A percentile compares a stretch with the other conserved stretches of the same genome.
Evolutionary conservation across 2,329 filamentous ascomycete species (phyloP).

Genomic region (Sphaerostilbella broomeana): DNA sequence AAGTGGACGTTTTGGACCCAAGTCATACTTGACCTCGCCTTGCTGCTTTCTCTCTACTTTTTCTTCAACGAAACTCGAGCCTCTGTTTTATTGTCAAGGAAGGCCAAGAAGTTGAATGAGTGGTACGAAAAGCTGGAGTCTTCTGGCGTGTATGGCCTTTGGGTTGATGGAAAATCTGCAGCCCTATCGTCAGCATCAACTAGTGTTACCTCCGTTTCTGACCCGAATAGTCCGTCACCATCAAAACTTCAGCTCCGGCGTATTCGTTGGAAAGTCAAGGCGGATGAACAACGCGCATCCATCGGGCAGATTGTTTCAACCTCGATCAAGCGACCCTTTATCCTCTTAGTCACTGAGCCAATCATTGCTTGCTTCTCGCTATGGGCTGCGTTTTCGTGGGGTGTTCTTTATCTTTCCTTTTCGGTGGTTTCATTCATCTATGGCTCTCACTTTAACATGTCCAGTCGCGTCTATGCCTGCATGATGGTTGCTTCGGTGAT

Average conservation of each 20-base stretch:
- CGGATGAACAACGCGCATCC: constrained; percentile 68
- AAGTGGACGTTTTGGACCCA: constrained; percentile 89
- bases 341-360: constrained; percentile 67
- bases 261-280: constrained; percentile 72
- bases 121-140: constrained; percentile 73
- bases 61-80: constrained; percentile 80
- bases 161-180: constrained; percentile 21
- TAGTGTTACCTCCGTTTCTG: constrained; percentile 15
- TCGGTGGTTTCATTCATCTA: constrained; percentile 76
- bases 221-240: neutral
- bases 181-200: constrained; percentile 18
- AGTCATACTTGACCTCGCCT: constrained; percentile 57
- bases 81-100: constrained; percentile 69
- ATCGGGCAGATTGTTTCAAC: constrained; percentile 63
- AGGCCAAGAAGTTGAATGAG: constrained; percentile 64
- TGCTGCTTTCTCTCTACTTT: constrained; percentile 55
- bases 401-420: constrained; percentile 79
- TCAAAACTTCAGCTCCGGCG: constrained; percentile 31
- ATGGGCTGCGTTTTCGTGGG: constrained; percentile 89
- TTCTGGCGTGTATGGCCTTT: constrained; percentile 49
- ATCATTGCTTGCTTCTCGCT: constrained; percentile 82
- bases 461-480: constrained; percentile 66
- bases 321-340: constrained; percentile 72
- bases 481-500: constrained; percentile 62
- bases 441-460: constrained; percentile 54